A percentile compares a stretch with the other conserved stretches of the same genome.
These are phyloP conservation scores for Puccinia brachypodii DNA, from an alignment of 1,284 basidiomycete species.

Conservation along the genomic window DNA sequence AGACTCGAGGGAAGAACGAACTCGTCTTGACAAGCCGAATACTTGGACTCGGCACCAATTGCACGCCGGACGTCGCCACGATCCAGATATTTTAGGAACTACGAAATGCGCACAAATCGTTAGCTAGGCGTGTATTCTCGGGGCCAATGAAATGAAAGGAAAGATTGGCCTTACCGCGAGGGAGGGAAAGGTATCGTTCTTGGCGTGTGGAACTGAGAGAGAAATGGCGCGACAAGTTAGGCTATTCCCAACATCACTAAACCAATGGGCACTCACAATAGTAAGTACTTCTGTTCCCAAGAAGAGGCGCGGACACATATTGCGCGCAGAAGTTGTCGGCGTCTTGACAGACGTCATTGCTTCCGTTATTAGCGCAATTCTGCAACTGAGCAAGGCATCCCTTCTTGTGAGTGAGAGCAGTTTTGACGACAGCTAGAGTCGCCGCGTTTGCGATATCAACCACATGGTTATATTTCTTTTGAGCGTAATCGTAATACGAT, in stretches of 20 bases:
- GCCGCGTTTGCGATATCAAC: slow-evolving; percentile 22
- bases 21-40: slow-evolving; percentile 39
- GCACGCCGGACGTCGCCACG: slow-evolving; percentile 23
- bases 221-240: not conserved
- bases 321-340: slow-evolving; percentile 33
- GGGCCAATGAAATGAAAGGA: not conserved
- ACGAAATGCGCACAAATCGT: not conserved
- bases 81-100: slow-evolving; percentile 43
- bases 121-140: not conserved
- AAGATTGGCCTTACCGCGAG: not conserved
- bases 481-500: slow-evolving; percentile 39
- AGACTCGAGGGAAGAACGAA: not conserved
- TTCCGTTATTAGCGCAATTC: slow-evolving; percentile 27
- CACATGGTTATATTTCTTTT: slow-evolving; percentile 32
- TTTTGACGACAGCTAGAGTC: slow-evolving; percentile 16
- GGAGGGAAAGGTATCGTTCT: slow-evolving; percentile 16
- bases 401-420: not conserved
- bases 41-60: slow-evolving; percentile 35
- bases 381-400: slow-evolving; percentile 33
- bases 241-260: not conserved
- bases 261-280: slow-evolving; percentile 15
- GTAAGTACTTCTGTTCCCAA: slow-evolving; percentile 37
- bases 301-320: not conserved
- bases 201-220: not conserved
- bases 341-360: slow-evolving; percentile 15